Evolutionary conservation across 1,284 basidiomycete species (phyloP).

Genomic region (Exobasidium cylindrosporum): DNA sequence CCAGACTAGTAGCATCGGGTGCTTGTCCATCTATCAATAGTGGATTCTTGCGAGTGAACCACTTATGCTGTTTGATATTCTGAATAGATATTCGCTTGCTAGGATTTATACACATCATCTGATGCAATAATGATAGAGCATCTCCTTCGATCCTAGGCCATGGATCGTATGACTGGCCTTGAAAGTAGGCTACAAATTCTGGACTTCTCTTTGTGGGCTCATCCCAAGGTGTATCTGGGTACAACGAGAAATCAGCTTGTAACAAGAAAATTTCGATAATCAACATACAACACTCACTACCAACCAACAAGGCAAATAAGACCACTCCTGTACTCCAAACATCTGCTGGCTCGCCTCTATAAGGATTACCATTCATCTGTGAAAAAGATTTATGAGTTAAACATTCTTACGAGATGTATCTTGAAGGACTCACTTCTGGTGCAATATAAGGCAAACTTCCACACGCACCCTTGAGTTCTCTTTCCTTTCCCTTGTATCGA

Average conservation of each 20-base stretch:
- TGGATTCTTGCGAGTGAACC: slow-evolving; percentile 39
- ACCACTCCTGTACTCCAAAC: slow-evolving; percentile 95
- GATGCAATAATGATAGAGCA: slow-evolving; percentile 56
- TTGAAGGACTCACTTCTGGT: slow-evolving; percentile 69
- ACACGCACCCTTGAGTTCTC: slow-evolving; percentile 61
- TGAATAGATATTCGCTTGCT: slow-evolving; percentile 37
- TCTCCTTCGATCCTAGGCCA: slow-evolving; percentile 72
- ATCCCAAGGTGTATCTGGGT: slow-evolving; percentile 84
- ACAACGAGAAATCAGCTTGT: slow-evolving; percentile 57
- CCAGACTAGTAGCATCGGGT: slow-evolving; percentile 51
- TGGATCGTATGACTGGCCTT: slow-evolving; percentile 74
- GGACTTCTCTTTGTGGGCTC: slow-evolving; percentile 76
- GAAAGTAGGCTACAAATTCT: slow-evolving; percentile 75
- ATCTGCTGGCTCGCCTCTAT: slow-evolving; percentile 87
- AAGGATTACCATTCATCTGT: slow-evolving; percentile 60
- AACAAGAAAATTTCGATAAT: background rate
- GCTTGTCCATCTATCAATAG: slow-evolving; percentile 45
- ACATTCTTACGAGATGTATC: slow-evolving; percentile 6
- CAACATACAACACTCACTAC: too few relatives aligned
- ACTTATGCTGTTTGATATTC: slow-evolving; percentile 49
- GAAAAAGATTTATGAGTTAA: background rate
- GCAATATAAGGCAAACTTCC: slow-evolving; percentile 94
- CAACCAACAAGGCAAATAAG: slow-evolving; percentile 82
- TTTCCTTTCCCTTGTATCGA: slow-evolving; percentile 78
- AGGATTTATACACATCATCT: slow-evolving; percentile 49